Percentiles rank a stretch among this genome's conserved stretches.
phyloP scores from a whole-genome alignment of 352 stramenopile species.

The Phytophthora aleatoria region DNA sequence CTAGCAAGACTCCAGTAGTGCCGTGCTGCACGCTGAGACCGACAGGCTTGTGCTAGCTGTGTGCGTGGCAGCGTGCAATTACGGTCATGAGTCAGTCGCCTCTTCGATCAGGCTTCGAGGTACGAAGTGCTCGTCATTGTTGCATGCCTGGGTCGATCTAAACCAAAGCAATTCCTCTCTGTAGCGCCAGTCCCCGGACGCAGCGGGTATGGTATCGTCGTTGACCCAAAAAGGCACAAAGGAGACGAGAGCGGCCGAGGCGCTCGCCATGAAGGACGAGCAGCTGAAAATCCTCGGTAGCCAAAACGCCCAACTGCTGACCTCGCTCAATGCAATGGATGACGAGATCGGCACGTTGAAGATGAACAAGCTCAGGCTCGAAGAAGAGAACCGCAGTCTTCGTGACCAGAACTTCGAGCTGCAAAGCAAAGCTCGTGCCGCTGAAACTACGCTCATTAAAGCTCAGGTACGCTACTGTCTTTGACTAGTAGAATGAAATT shows the following conservation, averaged over 20 bases:
- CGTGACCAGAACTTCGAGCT: conserved; percentile 94
- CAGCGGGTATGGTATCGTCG: conserved; percentile 39
- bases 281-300: conserved; percentile 95
- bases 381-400: conserved; percentile 93
- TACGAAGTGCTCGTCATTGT: conserved; percentile 6
- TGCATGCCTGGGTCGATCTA: background rate
- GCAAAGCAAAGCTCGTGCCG: conserved; percentile 86
- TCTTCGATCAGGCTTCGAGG: conserved; percentile 20
- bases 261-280: conserved; percentile 96
- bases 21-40: background rate
- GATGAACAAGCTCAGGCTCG: conserved; percentile 64
- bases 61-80: background rate
- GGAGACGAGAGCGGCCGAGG: conserved; percentile 89
- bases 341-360: conserved; percentile 74
- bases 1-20: background rate
- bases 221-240: conserved; percentile 78
- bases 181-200: conserved; percentile 29
- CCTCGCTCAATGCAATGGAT: conserved; percentile 88
- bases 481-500: background rate
- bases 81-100: conserved; percentile 34
- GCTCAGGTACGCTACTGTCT: conserved; percentile 44
- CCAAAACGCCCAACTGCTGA: conserved; percentile 90
- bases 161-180: background rate
- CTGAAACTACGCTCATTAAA: conserved; percentile 86
- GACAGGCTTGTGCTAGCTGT: background rate